Evolutionary conservation across 2,329 filamentous ascomycete species (phyloP), one percentile per base, ranked within the genome.

Genomic region (Ophiostoma pallidulum): DNA sequence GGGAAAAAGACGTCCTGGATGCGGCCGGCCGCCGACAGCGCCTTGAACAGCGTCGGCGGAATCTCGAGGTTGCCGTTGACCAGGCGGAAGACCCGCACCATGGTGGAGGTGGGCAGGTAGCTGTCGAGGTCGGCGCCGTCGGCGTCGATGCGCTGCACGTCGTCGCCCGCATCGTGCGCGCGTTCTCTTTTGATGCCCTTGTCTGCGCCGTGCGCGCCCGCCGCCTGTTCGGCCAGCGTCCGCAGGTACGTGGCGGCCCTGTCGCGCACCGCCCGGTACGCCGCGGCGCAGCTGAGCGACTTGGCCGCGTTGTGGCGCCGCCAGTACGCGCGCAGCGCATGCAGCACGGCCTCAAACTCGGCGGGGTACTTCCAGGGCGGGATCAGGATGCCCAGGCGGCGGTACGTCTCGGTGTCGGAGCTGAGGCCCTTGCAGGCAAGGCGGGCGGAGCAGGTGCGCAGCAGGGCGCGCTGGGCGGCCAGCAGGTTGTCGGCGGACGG

Each of bases 41-140:
- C 50, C 45, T 52, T 52, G 44, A 50, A 45, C 24, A 52, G 50
- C 8, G 50, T 52, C 19, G 31, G 9, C 4, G 50, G 50, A 14
- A 48, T 41, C 41, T 52, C 50, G 3, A 52, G 47, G 45, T 52
- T 52, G 44, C 50, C 50, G 38, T 50, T 50, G 37, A 52, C 50
- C n/a, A 52, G 50, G 12, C 50, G 50, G 41, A 52, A 52, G 14
- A 48, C 50, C 18, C 37, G 41, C 29, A 52, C 38, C 31, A 32
- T 45, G 9, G 45, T 44, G 12, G 41, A 3, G 13, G 18, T 29
- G 5, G 50, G 50, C 40, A 52, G 45, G 5, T 32, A 38, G 28
- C 41, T 20, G 24, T 24, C 42, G 26, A 18, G n/a, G 14, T 10
- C 14, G 26, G 18, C 19, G n/a, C 18, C 20, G 2, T 13, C 14